Base-by-base conservation (phyloP, 208 protist genomes). In the Jaenimonas drosophilae region DNA sequence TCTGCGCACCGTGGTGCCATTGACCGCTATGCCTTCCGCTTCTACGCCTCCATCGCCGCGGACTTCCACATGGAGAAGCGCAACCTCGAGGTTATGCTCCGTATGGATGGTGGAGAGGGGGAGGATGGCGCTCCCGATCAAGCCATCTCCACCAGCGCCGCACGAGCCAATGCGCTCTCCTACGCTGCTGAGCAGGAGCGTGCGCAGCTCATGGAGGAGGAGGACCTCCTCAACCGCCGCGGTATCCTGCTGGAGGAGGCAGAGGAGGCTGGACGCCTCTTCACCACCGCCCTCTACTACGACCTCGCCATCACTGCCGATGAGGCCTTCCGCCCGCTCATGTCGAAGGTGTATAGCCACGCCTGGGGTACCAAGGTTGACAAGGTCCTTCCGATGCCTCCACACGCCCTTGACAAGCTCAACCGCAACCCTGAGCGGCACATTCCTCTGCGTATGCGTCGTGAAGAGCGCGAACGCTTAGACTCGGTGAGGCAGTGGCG, bases 301-400 rank as follows among this genome's bases (percentile, higher is more conserved):
- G 42, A 48, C n/a, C 14, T 48, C 12, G 42, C 42, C 7, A 48
- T 34, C 42, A 48, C 20, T 6, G 31, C 31, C 16, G 42, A 26
- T 23, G 26, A 33, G 24, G 42, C 42, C 6, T 48, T 48, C 16
- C 20, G 31, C 19, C 26, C 42, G 6, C 31, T 14, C 26, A 16
- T 48, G n/a, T 20, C 9, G 12, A 26, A 26, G 42, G 31, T 48
- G 42, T 48, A 48, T 21, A 48, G 23, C n/a, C 31, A 48, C 42
- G n/a, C 42, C 12, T 48, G 42, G 42, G 42, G 23, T 34, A 21
- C 23, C 12, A 48, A 26, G 12, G 42, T 26, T 14, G 12, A 48
- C 26, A 14, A 21, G 12, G 21, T 48, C 7, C 42, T 48, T 6
- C 42, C 42, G 19, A 26, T 48, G n/a, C 12, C 12, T 11, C 6